phyloP scores from a whole-genome alignment of 2,329 filamentous ascomycete species.

The Fusarium hainanense region DNA sequence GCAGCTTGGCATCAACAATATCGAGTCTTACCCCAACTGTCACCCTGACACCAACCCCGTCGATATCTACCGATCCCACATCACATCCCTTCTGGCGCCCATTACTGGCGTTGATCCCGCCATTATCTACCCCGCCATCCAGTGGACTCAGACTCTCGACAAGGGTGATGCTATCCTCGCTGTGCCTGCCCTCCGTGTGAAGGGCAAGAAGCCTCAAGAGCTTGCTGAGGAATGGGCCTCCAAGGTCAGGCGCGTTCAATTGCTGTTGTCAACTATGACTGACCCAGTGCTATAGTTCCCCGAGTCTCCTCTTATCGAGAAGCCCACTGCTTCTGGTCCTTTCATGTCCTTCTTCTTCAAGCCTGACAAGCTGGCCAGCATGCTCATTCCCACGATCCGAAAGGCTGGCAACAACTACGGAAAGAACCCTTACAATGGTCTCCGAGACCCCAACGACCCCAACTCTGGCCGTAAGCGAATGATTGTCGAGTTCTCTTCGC shows the following conservation, averaged over 20 bases:
- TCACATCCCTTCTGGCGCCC: conserved; percentile 74
- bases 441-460: conserved; percentile 70
- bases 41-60: conserved; percentile 78
- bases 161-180: conserved; percentile 86
- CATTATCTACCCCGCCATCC: conserved; percentile 79
- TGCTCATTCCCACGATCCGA: conserved; percentile 77
- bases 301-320: conserved; percentile 77
- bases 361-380: conserved; percentile 69
- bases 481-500: conserved; percentile 85
- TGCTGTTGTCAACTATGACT: neutral
- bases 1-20: conserved; percentile 36
- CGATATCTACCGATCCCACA: conserved; percentile 82
- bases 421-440: conserved; percentile 66
- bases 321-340: conserved; percentile 72
- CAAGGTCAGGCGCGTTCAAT: conserved; percentile 58
- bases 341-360: conserved; percentile 87
- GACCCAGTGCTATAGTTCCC: conserved; percentile 67
- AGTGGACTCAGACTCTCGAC: conserved; percentile 83
- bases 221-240: conserved; percentile 70
- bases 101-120: conserved; percentile 76
- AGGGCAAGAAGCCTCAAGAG: conserved; percentile 73
- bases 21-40: conserved; percentile 62
- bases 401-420: conserved; percentile 65
- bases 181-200: conserved; percentile 82
- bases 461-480: conserved; percentile 71